phyloP scores from a whole-genome alignment of 2,329 filamentous ascomycete genomes.

The Pezicula radicicola region DNA sequence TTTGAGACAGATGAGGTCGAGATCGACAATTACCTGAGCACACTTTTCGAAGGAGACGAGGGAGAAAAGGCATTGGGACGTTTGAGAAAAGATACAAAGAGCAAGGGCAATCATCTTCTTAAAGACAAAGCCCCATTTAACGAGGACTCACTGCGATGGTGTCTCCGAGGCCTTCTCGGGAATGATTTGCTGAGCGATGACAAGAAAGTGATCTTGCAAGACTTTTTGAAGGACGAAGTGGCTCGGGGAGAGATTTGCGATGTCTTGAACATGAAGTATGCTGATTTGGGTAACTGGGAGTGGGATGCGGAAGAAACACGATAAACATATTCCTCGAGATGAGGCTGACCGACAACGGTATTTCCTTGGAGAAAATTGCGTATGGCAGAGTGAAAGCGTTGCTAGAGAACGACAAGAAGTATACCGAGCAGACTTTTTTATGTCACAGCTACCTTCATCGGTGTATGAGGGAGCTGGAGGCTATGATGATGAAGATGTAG shows the following conservation, averaged over 20 bases:
- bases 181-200: slow-evolving; percentile 47
- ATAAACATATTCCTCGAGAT: not conserved
- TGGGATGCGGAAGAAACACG: slow-evolving; percentile 34
- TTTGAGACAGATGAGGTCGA: slow-evolving; percentile 38
- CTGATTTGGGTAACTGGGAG: slow-evolving; percentile 44
- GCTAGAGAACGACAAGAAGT: slow-evolving; percentile 18
- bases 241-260: slow-evolving; percentile 50
- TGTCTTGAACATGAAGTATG: slow-evolving; percentile 52
- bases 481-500: slow-evolving; percentile 33
- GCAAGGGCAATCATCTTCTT: not conserved
- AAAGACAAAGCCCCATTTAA: slow-evolving; percentile 28
- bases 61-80: slow-evolving; percentile 36
- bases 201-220: slow-evolving; percentile 43
- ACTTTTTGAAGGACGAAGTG: slow-evolving; percentile 42
- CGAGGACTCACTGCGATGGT: slow-evolving; percentile 34
- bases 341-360: slow-evolving; percentile 3
- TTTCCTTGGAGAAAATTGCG: slow-evolving; percentile 2
- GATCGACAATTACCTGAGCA: slow-evolving; percentile 46
- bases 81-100: slow-evolving; percentile 34
- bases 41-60: slow-evolving; percentile 41
- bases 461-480: slow-evolving; percentile 33
- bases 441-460: slow-evolving; percentile 47
- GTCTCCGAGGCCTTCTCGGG: slow-evolving; percentile 43
- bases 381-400: not conserved
- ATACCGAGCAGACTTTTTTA: slow-evolving; percentile 46